phyloP scores from a whole-genome alignment of 78 protist genomes.

The Monosiga brevicollis region DNA sequence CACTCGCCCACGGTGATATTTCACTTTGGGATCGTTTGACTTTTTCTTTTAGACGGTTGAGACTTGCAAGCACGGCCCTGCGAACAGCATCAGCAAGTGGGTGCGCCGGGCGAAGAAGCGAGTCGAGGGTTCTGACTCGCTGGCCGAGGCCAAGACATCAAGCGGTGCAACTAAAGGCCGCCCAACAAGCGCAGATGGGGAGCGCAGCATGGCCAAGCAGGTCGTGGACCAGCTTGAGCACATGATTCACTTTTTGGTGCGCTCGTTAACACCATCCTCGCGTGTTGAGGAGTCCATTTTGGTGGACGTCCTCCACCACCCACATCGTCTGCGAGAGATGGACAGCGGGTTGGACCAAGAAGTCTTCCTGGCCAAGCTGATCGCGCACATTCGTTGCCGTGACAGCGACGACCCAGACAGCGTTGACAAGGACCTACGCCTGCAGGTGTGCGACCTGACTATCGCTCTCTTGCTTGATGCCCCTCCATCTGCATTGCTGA shows the following conservation, averaged over 20 bases:
- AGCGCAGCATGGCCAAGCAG: background rate
- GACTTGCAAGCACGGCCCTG: background rate
- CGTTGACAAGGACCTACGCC: background rate
- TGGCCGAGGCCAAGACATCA: background rate
- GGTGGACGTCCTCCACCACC: constrained; percentile 1
- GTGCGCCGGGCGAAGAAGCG: background rate
- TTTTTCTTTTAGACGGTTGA: background rate
- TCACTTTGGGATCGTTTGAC: too few relatives aligned
- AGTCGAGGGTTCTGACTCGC: background rate
- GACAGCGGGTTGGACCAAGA: background rate
- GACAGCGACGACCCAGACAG: background rate
- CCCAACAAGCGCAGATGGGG: background rate
- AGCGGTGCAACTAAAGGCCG: too few relatives aligned
- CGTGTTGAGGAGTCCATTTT: background rate
- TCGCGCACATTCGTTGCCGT: background rate
- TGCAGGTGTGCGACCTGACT: background rate
- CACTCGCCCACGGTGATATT: too few relatives aligned
- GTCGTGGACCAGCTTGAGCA: background rate
- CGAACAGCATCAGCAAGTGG: background rate
- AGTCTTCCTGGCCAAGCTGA: background rate
- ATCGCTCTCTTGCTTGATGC: background rate
- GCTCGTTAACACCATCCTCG: background rate
- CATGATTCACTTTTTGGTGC: background rate
- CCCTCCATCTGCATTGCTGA: background rate
- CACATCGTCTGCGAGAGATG: background rate